Evolutionary conservation across 2,329 filamentous ascomycete genomes (phyloP).

Genomic region (Davidsoniella virescens): DNA sequence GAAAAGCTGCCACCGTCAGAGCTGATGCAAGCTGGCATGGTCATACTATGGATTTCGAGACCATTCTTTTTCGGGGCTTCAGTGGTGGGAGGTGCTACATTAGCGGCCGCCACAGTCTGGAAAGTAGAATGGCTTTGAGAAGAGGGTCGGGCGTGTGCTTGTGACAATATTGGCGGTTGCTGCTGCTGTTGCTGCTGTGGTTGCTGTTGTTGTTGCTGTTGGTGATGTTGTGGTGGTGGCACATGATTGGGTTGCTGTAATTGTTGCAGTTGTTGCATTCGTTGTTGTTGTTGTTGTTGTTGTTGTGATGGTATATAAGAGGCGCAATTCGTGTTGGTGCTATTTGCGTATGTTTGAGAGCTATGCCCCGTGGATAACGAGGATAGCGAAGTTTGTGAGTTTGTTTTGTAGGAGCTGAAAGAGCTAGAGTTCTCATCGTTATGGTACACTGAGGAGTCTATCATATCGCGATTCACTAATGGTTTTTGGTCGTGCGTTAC

Average conservation of each 20-base stretch:
- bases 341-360: neutral
- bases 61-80: conserved; percentile 16
- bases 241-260: neutral
- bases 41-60: conserved; percentile 43
- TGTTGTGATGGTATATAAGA: conserved; percentile 1
- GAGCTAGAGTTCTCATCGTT: neutral
- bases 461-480: too few relatives aligned
- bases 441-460: too few relatives aligned
- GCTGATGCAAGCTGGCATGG: conserved; percentile 62
- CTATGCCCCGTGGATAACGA: neutral
- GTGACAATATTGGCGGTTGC: conserved; percentile 1
- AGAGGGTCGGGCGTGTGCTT: conserved; percentile 1
- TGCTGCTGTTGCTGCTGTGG: conserved; percentile 7
- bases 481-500: too few relatives aligned
- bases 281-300: neutral
- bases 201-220: conserved; percentile 1
- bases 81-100: neutral
- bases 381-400: neutral
- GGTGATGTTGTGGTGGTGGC: neutral
- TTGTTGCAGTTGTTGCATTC: neutral
- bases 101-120: neutral
- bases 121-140: conserved; percentile 10
- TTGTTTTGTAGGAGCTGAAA: neutral
- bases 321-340: neutral
- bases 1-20: conserved; percentile 58